Evolutionary conservation across 331 rosid species (phyloP).

Genomic region (Acacia concinna): DNA sequence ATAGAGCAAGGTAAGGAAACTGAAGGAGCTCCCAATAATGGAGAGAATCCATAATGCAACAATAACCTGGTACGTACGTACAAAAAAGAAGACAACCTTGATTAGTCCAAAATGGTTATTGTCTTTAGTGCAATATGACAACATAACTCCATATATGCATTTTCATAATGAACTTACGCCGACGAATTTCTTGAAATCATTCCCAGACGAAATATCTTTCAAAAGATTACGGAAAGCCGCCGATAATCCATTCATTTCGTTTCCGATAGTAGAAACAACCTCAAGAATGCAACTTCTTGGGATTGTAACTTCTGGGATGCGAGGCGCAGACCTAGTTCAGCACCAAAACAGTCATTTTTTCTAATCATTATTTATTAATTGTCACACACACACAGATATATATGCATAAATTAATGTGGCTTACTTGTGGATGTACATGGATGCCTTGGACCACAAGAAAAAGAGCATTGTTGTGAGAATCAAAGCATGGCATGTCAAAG

Average conservation of each 20-base stretch:
- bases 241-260: constrained; percentile 54
- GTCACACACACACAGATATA: too few species aligned
- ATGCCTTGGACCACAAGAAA: constrained; percentile 76
- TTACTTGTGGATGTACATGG: constrained; percentile 75
- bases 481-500: constrained; percentile 67
- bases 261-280: constrained; percentile 50
- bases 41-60: constrained; percentile 71
- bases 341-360: too few species aligned
- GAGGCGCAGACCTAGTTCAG: constrained; percentile 65
- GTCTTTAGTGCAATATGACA: background rate
- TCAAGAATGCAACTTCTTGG: constrained; percentile 51
- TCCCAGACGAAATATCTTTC: constrained; percentile 68
- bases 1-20: constrained; percentile 75
- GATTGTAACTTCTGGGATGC: constrained; percentile 58
- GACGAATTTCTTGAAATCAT: constrained; percentile 69
- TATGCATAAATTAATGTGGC: background rate
- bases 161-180: constrained; percentile 42
- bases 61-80: constrained; percentile 64
- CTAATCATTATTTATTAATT: too few species aligned
- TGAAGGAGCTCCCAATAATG: constrained; percentile 65
- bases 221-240: constrained; percentile 26
- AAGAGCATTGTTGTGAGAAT: constrained; percentile 50
- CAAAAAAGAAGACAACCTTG: background rate
- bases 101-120: background rate
- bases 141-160: background rate